Evolutionary conservation across 1,284 basidiomycete species (phyloP), one percentile per base, ranked within the genome.

Genomic region (Tilletiaria anomala): DNA sequence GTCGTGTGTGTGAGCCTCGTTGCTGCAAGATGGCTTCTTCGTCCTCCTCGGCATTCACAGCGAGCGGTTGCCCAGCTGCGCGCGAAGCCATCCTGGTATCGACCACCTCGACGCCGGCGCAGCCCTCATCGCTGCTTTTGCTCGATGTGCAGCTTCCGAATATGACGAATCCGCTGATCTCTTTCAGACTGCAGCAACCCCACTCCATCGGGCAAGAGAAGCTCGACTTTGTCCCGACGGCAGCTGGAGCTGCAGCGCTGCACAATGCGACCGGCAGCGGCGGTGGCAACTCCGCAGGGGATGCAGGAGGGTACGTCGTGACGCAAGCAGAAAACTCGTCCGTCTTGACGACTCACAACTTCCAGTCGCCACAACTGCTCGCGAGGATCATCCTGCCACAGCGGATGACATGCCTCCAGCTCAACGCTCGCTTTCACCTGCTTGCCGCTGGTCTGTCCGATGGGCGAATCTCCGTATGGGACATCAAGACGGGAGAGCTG

Each of bases 401-500:
- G 66, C 84, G 82, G 60, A 70, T 94, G 37, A 75, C 78, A 10
- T 85, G 82, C 55, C 74, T 94, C 32, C 73, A 81, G 2, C 65
- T 83, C 4, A 84, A 88, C 61, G 73, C 73, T 3, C 72, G 71
- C 37, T 86, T 85, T 2, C 70, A 73, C 16, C 83, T 80, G 54
- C 83, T 83, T 53, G 88, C 85, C 0, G 87, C 81, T 11, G 91
- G 88, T 17, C 88, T 85, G 0, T 69, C 75, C 2, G 82, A 83
- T 59, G 91, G 91, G 20, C 78, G 87, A 39, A 76, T 96, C 56
- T 89, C 88, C 62, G 69, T 97, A 1, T 97, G 91, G 91, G 87
- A 93, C 84, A 73, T 88, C 54, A 74, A 82, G 2, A 91, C 87
- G 3, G 91, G 91, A 5, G 79, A 85, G 32, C 73, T 97, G 35